These are phyloP conservation scores for Candida sonorensis DNA, from an alignment of 805 yeast species.

Conservation along the genomic window DNA sequence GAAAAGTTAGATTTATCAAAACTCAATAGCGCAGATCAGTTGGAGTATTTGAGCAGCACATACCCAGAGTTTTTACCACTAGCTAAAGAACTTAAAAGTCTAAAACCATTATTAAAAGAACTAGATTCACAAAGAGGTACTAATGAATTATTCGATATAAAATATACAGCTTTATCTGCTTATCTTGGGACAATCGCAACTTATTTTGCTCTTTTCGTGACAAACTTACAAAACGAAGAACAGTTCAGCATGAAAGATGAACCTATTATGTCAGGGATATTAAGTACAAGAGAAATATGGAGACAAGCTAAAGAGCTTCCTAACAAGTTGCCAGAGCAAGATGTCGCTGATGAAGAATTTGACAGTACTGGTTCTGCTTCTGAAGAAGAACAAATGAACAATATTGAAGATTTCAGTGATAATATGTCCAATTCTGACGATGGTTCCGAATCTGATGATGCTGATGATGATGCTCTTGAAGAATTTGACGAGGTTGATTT, in stretches of 20 bases:
- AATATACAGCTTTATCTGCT: conserved; percentile 65
- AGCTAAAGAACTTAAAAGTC: conserved; percentile 46
- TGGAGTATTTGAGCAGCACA: conserved; percentile 46
- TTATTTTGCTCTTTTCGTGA: conserved; percentile 69
- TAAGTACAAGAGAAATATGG: conserved; percentile 84
- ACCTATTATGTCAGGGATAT: conserved; percentile 80
- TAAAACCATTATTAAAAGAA: conserved; percentile 36
- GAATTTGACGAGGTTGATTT: conserved; percentile 41
- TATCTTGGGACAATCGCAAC: conserved; percentile 74
- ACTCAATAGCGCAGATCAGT: conserved; percentile 48
- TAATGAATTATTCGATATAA: conserved; percentile 37
- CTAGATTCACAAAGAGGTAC: conserved; percentile 25
- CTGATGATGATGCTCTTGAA: conserved; percentile 18
- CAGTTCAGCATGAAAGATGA: conserved; percentile 66
- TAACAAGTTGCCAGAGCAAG: conserved; percentile 23
- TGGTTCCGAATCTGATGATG: conserved; percentile 11
- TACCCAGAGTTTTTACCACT: conserved; percentile 85
- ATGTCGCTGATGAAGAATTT: conserved; percentile 4
- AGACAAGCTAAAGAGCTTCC: conserved; percentile 64
- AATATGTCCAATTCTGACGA: conserved; percentile 17
- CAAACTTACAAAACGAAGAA: conserved; percentile 47
- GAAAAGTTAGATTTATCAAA: conserved; percentile 37
- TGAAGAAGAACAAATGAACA: conserved; percentile 14
- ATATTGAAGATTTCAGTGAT: conserved; percentile 15
- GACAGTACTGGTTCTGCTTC: conserved; percentile 18